Base-by-base conservation (phyloP, 805 yeast genomes). In the Metschnikowia cubensis region DNA sequence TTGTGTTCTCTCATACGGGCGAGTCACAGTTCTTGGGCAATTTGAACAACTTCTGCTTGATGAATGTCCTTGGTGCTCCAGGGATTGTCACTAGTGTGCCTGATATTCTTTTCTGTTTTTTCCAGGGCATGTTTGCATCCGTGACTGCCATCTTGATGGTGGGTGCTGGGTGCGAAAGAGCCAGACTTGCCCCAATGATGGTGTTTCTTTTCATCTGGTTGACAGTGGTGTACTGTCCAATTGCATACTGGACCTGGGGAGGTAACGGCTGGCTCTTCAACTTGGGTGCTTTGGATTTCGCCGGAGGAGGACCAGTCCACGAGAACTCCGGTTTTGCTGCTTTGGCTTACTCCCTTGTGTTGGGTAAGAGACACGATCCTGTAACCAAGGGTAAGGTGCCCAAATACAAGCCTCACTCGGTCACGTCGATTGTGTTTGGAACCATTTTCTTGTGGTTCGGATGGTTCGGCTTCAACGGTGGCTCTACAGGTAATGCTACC, bases 261-360 rank as follows among this genome's bases (percentile, higher is more conserved):
- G 80, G 85, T 22, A 80, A 80, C 50, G 99, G 99, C 47, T 94
- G 98, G 99, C 77, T 92, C 57, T 80, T 77, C 49, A 70, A 71
- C 42, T 76, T 92, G 48, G 98, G 97, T 57, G 85, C 91, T 35
- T 79, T 89, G 53, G 99, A 94, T 74, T 94, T 88, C 65, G 99
- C 99, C 20, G 99, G 99, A 65, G 98, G 98, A 65, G 97, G 97
- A 56, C 97, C 98, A 54, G 98, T 94, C 53, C 99, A 94, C 74
- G 89, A 88, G 74, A 74, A 90, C 60, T 87, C 96, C 35, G 99
- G 99, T 59, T 87, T 84, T 59, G 95, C 96, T 67, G 98, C 97
- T 46, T 76, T 94, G 56, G 92, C 97, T 51, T 92, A 92, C 67
- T 96, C 99, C 29, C 77, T 94, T 49, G 74, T 89, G 55, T 80